Conservation (phyloP, 2,329 filamentous ascomycete species). For the Fusarium hostae region DNA sequence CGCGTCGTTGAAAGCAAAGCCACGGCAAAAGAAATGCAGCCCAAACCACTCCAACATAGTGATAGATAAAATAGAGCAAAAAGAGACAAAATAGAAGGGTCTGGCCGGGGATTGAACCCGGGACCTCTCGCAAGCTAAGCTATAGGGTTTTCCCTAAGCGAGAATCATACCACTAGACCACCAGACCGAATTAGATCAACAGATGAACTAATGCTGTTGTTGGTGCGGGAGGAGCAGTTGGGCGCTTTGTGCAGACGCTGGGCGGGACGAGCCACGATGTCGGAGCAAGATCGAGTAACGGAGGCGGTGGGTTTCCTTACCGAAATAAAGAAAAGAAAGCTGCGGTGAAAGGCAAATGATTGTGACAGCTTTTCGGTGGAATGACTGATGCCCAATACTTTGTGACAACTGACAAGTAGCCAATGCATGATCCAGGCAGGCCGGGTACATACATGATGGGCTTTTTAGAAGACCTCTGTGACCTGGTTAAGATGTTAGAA, state of each 20-base stretch:
- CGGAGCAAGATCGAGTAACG: no score
- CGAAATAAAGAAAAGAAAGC: neutral
- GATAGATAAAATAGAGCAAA: neutral
- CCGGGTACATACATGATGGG: no score
- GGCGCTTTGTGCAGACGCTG: accelerated
- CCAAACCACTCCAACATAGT: neutral
- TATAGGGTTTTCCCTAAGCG: constrained; percentile 68
- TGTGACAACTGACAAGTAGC: no score
- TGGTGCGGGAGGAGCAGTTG: neutral
- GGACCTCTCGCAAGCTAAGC: constrained; percentile 56
- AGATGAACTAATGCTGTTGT: neutral
- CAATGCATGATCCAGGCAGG: no score
- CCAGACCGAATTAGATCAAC: constrained; percentile 48
- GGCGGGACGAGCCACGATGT: no score
- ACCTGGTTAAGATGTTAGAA: no score
- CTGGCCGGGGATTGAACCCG: constrained; percentile 59
- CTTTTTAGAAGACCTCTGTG: no score
- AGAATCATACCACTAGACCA: constrained; percentile 78
- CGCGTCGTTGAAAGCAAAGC: neutral
- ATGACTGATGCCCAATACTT: no score
- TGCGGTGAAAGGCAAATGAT: no score
- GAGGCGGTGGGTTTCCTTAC: neutral
- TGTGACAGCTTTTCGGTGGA: no score
- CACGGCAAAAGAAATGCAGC: neutral
- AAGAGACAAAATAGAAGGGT: constrained; percentile 41